These are phyloP conservation scores for Trichoderma parareesei DNA, from an alignment of 495 filamentous ascomycete species.

Conservation along the genomic window DNA sequence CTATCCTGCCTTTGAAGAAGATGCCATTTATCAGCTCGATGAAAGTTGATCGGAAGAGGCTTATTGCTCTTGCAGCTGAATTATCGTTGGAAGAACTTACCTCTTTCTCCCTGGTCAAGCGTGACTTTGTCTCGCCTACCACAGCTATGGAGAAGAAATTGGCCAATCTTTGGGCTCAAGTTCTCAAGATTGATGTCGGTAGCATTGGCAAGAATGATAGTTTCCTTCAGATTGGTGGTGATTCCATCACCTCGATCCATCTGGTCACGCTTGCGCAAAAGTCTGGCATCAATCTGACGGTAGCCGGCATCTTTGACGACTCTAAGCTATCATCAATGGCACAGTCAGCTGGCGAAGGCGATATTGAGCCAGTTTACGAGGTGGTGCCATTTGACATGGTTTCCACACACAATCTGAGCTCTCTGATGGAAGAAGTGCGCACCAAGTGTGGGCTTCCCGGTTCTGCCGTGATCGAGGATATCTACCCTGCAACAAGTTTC, in stretches of 20 bases:
- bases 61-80: not conserved
- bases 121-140: constrained; percentile 20
- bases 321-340: not conserved
- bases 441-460: not conserved
- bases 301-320: not conserved
- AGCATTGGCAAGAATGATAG: constrained; percentile 9
- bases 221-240: constrained; percentile 40
- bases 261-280: not conserved
- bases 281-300: not conserved
- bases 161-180: constrained; percentile 17
- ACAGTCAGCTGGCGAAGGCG: not conserved
- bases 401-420: not conserved
- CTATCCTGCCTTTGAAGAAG: not conserved
- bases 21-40: constrained; percentile 10
- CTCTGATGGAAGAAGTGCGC: not conserved
- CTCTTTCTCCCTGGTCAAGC: constrained; percentile 25
- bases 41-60: constrained; percentile 5
- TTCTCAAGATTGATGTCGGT: constrained; percentile 16
- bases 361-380: not conserved
- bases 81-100: not conserved
- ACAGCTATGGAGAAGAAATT: constrained; percentile 18
- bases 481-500: constrained; percentile 43
- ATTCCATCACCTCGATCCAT: constrained; percentile 5
- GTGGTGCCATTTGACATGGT: not conserved
- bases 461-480: not conserved